Percentiles rank a stretch among this genome's conserved stretches.
phyloP scores from a whole-genome alignment of 2,329 filamentous ascomycete species.

The Neophaeococcomyces aloes region DNA sequence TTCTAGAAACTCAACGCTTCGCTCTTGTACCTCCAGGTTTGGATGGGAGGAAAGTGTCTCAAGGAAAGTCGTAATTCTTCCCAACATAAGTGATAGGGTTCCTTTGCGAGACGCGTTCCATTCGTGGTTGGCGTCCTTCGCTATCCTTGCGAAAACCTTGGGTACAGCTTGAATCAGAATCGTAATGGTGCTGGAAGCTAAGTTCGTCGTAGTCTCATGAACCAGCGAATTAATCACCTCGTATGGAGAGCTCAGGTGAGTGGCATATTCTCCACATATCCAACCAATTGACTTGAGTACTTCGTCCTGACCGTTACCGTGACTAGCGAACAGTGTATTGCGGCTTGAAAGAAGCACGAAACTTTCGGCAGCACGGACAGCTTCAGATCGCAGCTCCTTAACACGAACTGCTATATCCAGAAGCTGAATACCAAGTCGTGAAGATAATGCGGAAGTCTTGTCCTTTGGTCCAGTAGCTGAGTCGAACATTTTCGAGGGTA shows the following conservation, averaged over 20 bases:
- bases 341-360: conserved; percentile 53
- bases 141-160: conserved; percentile 69
- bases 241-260: conserved; percentile 58
- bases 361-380: conserved; percentile 70
- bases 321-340: conserved; percentile 46
- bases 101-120: conserved; percentile 69
- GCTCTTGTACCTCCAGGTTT: conserved; percentile 85
- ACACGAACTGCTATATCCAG: conserved; percentile 89
- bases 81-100: conserved; percentile 64
- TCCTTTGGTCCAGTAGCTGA: neutral
- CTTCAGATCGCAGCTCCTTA: conserved; percentile 65
- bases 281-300: conserved; percentile 69
- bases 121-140: conserved; percentile 50
- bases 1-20: conserved; percentile 85
- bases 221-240: conserved; percentile 64
- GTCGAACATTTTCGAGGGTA: conserved; percentile 12
- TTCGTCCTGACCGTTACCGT: conserved; percentile 44
- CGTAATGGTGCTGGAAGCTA: conserved; percentile 57
- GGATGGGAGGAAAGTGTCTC: conserved; percentile 73
- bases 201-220: conserved; percentile 51
- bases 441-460: conserved; percentile 21
- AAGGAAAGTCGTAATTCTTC: conserved; percentile 68
- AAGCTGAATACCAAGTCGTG: conserved; percentile 66
- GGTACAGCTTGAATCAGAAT: conserved; percentile 73
- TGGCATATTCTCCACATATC: conserved; percentile 79